Percentiles rank a stretch among this genome's conserved stretches.
These are phyloP conservation scores for Auriscalpium orientale DNA, from an alignment of 768 basidiomycete species.

Conservation along the genomic window DNA sequence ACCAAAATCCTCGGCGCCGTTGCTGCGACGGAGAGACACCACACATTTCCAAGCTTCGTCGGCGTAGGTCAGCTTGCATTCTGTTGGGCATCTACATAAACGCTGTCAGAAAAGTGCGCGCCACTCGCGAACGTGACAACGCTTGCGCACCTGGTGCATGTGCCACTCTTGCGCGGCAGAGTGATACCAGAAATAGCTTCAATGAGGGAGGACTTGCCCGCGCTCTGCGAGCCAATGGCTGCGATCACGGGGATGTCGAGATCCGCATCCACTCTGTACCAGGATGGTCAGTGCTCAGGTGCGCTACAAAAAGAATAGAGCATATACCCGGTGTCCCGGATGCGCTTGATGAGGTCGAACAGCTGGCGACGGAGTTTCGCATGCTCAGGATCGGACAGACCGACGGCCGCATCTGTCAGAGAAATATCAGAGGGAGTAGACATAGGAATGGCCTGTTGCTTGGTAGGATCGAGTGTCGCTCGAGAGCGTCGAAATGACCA, in stretches of 20 bases:
- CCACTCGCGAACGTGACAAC: neutral
- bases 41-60: conserved; percentile 26
- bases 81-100: conserved; percentile 28
- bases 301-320: neutral
- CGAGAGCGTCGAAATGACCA: too few relatives aligned
- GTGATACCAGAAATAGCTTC: conserved; percentile 71
- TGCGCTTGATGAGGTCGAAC: conserved; percentile 51
- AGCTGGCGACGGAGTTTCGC: conserved; percentile 37
- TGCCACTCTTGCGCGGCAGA: conserved; percentile 63
- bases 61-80: conserved; percentile 25
- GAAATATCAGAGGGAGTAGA: too few relatives aligned
- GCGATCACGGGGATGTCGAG: conserved; percentile 69
- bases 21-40: conserved; percentile 26
- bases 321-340: conserved; percentile 54
- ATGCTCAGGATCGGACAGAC: conserved; percentile 42
- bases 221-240: conserved; percentile 66
- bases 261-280: conserved; percentile 52
- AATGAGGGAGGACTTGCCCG: conserved; percentile 72
- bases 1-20: too few relatives aligned
- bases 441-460: too few relatives aligned
- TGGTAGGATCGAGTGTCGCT: too few relatives aligned
- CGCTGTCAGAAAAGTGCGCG: neutral
- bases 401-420: conserved; percentile 28
- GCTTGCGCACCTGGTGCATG: conserved; percentile 62
- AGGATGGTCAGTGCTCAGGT: conserved; percentile 2